Evolutionary conservation across 1,284 basidiomycete species (phyloP).

Genomic region (Pholiota adiposa): DNA sequence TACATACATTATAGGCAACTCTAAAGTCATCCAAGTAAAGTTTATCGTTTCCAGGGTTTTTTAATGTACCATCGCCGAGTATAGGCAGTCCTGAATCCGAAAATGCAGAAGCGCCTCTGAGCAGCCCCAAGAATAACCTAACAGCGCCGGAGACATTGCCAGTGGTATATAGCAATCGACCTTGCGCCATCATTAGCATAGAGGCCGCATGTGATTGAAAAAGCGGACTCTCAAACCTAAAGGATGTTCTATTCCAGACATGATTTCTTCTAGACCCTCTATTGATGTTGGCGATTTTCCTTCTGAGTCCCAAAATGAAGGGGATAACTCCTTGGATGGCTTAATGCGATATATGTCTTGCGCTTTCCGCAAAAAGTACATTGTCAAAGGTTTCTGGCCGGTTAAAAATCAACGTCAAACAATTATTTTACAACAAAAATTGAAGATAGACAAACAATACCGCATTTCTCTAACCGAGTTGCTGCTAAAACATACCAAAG

Average conservation of each 20-base stretch:
- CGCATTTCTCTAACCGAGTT: slow-evolving; percentile 75
- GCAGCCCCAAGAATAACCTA: slow-evolving; percentile 63
- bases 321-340: slow-evolving; percentile 63
- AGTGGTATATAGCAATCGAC: slow-evolving; percentile 76
- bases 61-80: slow-evolving; percentile 26
- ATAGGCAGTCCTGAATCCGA: slow-evolving; percentile 16
- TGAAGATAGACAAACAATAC: slow-evolving; percentile 59
- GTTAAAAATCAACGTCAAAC: slow-evolving; percentile 4
- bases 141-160: slow-evolving; percentile 76
- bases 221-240: slow-evolving; percentile 51
- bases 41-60: slow-evolving; percentile 50
- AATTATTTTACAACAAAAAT: not conserved
- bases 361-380: slow-evolving; percentile 75
- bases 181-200: slow-evolving; percentile 37
- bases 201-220: slow-evolving; percentile 3
- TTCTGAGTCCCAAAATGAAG: slow-evolving; percentile 79
- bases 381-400: slow-evolving; percentile 76
- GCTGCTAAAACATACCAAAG: slow-evolving; percentile 79
- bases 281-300: slow-evolving; percentile 43
- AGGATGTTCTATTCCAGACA: slow-evolving; percentile 77
- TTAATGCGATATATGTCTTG: slow-evolving; percentile 59
- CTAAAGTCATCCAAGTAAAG: slow-evolving; percentile 79
- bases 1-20: slow-evolving; percentile 69
- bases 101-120: slow-evolving; percentile 44
- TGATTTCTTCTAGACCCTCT: slow-evolving; percentile 61